Conservation (phyloP, 345 rosid genomes). For the Stellera chamaejasme region DNA sequence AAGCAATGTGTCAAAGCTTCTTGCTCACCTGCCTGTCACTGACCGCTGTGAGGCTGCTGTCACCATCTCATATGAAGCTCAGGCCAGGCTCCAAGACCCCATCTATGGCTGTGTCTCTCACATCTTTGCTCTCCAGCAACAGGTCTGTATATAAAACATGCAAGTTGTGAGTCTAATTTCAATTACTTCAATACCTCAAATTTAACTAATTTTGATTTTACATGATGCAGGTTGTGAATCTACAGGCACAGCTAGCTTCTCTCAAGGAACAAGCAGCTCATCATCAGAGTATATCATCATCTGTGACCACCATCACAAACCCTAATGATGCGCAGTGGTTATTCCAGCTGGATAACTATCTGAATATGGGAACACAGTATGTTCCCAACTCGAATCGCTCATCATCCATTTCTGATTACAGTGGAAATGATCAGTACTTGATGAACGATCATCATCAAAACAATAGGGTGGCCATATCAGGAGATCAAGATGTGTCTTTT, state of each 20-base stretch:
- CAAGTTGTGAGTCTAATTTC: background rate
- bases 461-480: constrained; percentile 22
- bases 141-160: constrained; percentile 29
- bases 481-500: constrained; percentile 32
- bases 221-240: constrained; percentile 57
- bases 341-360: constrained; percentile 33
- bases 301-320: constrained; percentile 35
- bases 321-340: constrained; percentile 52
- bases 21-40: constrained; percentile 60
- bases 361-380: constrained; percentile 16
- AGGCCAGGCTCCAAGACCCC: constrained; percentile 94
- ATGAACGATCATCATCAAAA: constrained; percentile 28
- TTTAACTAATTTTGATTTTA: constrained; percentile 18
- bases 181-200: constrained; percentile 3
- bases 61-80: constrained; percentile 95
- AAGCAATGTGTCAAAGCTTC: constrained; percentile 85
- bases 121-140: constrained; percentile 91
- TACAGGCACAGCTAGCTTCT: constrained; percentile 78
- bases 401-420: constrained; percentile 11
- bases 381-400: constrained; percentile 8
- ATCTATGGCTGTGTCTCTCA: constrained; percentile 95
- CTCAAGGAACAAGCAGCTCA: constrained; percentile 67
- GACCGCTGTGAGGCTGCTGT: constrained; percentile 85
- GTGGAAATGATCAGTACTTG: constrained; percentile 19
- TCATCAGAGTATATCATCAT: constrained; percentile 33